A percentile compares a stretch with the other conserved stretches of the same genome.
Evolutionary conservation across 106 monocot genomes (phyloP).

Genomic region (Alisma plantagoaquatica): DNA sequence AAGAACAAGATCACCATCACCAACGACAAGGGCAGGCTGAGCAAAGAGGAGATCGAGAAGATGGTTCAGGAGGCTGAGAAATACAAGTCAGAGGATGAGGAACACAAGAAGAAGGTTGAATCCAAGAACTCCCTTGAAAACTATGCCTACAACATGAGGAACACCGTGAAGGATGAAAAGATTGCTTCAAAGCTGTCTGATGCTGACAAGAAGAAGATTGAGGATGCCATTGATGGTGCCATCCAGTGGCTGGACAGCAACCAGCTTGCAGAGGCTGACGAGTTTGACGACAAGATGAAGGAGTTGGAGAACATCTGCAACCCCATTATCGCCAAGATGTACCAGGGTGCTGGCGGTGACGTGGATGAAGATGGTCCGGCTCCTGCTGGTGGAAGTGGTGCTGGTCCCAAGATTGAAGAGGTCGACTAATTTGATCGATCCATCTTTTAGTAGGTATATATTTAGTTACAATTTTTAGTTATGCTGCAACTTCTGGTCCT

Average conservation of each 20-base stretch:
- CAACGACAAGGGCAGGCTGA: too few species aligned
- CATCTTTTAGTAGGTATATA: too few species aligned
- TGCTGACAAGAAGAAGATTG: slow-evolving; percentile 6
- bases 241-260: slow-evolving; percentile 14
- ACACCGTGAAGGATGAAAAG: slow-evolving; percentile 5
- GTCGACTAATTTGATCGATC: too few species aligned
- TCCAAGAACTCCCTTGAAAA: slow-evolving; percentile 3
- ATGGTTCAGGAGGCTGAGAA: too few species aligned
- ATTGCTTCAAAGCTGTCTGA: background rate
- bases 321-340: slow-evolving; percentile 19
- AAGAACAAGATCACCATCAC: slow-evolving; percentile 6
- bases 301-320: slow-evolving; percentile 18
- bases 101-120: slow-evolving; percentile 2
- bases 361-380: background rate
- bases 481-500: too few species aligned
- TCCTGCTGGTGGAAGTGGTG: background rate
- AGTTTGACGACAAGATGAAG: too few species aligned
- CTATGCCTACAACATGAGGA: slow-evolving; percentile 7
- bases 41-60: too few species aligned
- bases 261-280: slow-evolving; percentile 15
- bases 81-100: too few species aligned
- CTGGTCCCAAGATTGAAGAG: slow-evolving; percentile 4
- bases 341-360: slow-evolving; percentile 7
- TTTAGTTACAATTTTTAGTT: too few species aligned
- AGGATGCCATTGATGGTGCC: background rate